Evolutionary conservation across 2,329 filamentous ascomycete genomes (phyloP), one percentile per base, ranked within the genome.

Genomic region (Calonectria ilicicola): DNA sequence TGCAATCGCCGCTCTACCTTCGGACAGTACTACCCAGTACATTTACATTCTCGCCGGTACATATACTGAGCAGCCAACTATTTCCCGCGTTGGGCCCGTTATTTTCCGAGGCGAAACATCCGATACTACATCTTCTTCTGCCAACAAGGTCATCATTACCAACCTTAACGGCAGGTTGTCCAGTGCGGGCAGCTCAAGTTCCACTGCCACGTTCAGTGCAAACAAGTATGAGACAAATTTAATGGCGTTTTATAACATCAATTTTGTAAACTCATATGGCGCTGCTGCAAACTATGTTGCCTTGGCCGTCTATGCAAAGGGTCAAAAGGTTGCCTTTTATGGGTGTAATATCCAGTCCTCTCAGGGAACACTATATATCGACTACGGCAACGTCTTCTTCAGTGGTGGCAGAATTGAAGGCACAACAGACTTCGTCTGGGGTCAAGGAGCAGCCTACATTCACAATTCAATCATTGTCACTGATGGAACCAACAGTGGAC

Each of bases 61-160:
- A 0, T 89, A 88, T 65, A 81, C 81, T 6, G 86, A 88, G 63
- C 79, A 82, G 12, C 78, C 87, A 6, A 79, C 80, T 0, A 78
- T 88, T 7, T 74, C 79, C 4, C 85, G 83, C 2, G 83, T 82
- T 1, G 82, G 84, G 4, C 79, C 85, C 1, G 83, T 88, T 32
- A 85, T 86, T 2, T 78, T 89, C 38, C 77, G 85, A 12, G 87
- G 85, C n/a, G 78, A 89, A 77, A 92, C 91, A 0, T 81, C 80
- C 32, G 78, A 80, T 1, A 67, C 74, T 0, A 74, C 80, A 0
- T 83, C 83, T 5, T 92, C 91, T 78, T 76, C 84, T 5, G 82
- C 82, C 66, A 93, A 93, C 82, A 83, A 86, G 44, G 92, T 92
- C n/a, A 92, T 86, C 70, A 85, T 89, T 60, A 69, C 67, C 0